phyloP scores from a whole-genome alignment of 768 basidiomycete species.

The Gymnopilus dilepis region DNA sequence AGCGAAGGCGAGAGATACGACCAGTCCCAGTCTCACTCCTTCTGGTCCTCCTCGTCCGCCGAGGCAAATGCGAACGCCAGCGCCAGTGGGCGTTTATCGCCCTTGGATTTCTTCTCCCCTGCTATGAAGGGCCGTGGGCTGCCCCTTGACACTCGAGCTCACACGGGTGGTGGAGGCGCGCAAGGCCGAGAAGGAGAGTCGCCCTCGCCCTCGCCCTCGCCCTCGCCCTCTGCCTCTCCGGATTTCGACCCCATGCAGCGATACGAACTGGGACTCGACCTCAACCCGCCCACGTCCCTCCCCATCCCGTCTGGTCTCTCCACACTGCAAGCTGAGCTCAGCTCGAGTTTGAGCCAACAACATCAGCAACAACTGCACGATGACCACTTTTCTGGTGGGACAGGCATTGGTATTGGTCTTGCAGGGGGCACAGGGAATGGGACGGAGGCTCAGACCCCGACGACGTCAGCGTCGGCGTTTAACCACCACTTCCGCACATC shows the following conservation, averaged over 20 bases:
- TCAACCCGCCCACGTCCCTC: background rate
- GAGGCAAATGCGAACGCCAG: background rate
- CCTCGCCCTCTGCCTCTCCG: background rate
- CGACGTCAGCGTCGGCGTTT: constrained; percentile 17
- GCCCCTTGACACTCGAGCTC: constrained; percentile 9
- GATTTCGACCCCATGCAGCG: too few species aligned
- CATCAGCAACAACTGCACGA: constrained; percentile 51
- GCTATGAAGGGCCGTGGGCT: constrained; percentile 28
- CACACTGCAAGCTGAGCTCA: constrained; percentile 62
- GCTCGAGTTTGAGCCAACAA: constrained; percentile 33
- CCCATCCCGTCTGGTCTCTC: constrained; percentile 24
- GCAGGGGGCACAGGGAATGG: background rate
- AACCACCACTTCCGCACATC: constrained; percentile 55
- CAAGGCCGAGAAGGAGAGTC: background rate
- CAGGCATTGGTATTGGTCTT: constrained; percentile 13
- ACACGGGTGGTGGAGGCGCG: too few species aligned
- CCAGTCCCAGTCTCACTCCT: background rate
- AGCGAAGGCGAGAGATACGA: background rate
- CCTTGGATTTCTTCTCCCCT: constrained; percentile 35
- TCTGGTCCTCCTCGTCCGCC: background rate
- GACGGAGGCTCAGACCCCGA: constrained; percentile 22
- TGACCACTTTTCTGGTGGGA: too few species aligned
- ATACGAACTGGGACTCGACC: too few species aligned
- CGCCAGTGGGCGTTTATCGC: constrained; percentile 31
- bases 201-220: background rate